These are phyloP conservation scores for Camptophora hylomeconis DNA, from an alignment of 2,329 filamentous ascomycete genomes.

Conservation along the genomic window DNA sequence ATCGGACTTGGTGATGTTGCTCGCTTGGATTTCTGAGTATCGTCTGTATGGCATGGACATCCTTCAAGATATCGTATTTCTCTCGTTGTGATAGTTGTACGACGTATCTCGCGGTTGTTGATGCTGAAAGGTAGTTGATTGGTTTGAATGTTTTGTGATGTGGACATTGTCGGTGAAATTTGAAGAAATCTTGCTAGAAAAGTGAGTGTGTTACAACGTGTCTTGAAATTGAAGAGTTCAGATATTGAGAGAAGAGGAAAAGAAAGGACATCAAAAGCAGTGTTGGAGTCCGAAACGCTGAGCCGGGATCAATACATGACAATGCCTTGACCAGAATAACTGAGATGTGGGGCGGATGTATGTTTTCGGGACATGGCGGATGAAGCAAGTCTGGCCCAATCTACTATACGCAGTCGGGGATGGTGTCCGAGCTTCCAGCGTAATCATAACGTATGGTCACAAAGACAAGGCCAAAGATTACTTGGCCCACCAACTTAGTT, in stretches of 20 bases:
- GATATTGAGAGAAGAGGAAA: not conserved
- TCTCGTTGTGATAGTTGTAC: conserved; percentile 16
- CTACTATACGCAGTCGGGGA: too few relatives aligned
- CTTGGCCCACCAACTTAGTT: too few relatives aligned
- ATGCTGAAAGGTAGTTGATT: not conserved
- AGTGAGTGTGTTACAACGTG: not conserved
- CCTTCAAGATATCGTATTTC: conserved; percentile 15
- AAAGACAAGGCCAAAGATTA: too few relatives aligned
- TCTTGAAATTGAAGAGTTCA: not conserved
- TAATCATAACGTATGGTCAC: too few relatives aligned
- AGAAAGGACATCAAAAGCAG: not conserved
- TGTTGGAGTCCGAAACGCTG: not conserved
- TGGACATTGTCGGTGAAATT: too few relatives aligned
- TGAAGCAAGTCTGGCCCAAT: too few relatives aligned
- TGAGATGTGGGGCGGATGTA: too few relatives aligned
- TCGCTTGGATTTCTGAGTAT: conserved; percentile 1
- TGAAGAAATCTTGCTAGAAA: not conserved
- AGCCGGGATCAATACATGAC: too few relatives aligned
- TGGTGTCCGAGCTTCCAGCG: too few relatives aligned
- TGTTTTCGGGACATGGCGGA: too few relatives aligned
- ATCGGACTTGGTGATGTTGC: not conserved
- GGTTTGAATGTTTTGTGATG: not conserved
- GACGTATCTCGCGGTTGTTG: conserved; percentile 5
- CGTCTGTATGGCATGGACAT: conserved; percentile 14
- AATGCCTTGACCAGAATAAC: too few relatives aligned